Conservation (phyloP, 1,139 yeast species). For the Kodamaea fungicola region DNA sequence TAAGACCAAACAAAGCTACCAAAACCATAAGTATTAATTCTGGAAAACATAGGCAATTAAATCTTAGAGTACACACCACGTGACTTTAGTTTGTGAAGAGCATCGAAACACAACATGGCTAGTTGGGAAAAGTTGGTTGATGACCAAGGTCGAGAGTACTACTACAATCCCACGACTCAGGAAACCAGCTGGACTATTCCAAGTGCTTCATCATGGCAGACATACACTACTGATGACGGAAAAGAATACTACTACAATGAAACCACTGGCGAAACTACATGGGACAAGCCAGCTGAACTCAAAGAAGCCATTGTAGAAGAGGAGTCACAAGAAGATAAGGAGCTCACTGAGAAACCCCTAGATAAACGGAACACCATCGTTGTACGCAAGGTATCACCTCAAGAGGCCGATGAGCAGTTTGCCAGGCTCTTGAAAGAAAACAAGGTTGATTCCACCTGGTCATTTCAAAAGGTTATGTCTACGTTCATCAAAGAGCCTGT, state of each 20-base stretch:
- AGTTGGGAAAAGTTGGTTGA: constrained; percentile 67
- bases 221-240: constrained; percentile 67
- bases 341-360: constrained; percentile 11
- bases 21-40: too few relatives aligned
- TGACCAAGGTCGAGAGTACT: constrained; percentile 67
- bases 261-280: constrained; percentile 64
- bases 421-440: constrained; percentile 48
- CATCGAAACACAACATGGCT: constrained; percentile 5
- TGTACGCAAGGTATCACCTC: constrained; percentile 16
- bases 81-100: neutral
- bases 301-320: constrained; percentile 6
- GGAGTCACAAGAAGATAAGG: constrained; percentile 11
- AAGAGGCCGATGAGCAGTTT: constrained; percentile 47
- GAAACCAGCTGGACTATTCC: constrained; percentile 87
- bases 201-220: constrained; percentile 55
- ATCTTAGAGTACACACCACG: too few relatives aligned
- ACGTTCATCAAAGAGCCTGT: constrained; percentile 54
- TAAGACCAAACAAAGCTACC: too few relatives aligned
- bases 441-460: constrained; percentile 70
- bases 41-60: too few relatives aligned
- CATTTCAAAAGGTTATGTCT: constrained; percentile 68
- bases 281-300: constrained; percentile 68
- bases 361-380: constrained; percentile 12
- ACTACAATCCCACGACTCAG: constrained; percentile 61
- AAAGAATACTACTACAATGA: constrained; percentile 68